Evolutionary conservation across 129 eudicot genomes (phyloP), one percentile per base, ranked within the genome.

Genomic region (Mikania micrantha): DNA sequence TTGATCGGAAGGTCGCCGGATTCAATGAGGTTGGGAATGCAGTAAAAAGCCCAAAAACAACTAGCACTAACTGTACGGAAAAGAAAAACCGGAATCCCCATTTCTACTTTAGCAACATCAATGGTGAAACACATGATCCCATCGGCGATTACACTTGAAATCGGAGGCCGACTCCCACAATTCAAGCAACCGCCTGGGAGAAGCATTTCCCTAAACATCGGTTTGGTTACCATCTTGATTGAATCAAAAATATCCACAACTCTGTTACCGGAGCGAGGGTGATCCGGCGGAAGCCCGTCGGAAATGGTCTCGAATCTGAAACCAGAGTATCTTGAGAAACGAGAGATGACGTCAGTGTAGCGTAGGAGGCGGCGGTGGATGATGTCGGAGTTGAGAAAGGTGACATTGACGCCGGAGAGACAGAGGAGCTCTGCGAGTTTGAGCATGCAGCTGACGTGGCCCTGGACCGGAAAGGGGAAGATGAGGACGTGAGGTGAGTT

Each of bases 401-500:
- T 86, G 50, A 86, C 80, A 28, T 76, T 47, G 42, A 86, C 49
- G 41, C 61, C 68, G n/a, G 82, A 58, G 64, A 80, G 79, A 57
- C 84, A 83, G 40, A 85, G 80, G 35, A 85, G 83, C 71, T 85
- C 83, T 13, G 88, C 87, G 0, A 85, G 83, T 35, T 82, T 77
- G 41, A 85, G 85, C 85, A 82, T 85, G 50, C 79, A 70, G 67
- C 82, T 85, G 4, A 80, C 76, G 21, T 74, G 83, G 73, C 92
- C 81, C 44, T 82, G 85, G 9, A 71, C 60, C 1, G 87, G 91
- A 10, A 85, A 70, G 0, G 92, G 92, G 67, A 86, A 77, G 45
- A 81, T 72, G 59, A 84, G 79, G 27, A 84, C 83, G 25, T 85
- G 86, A 1, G 84, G 82, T 20, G 80, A 74, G 36, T 41, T 17